Conservation (phyloP, 441 rosid species). For the Pelargonium fulgidum region DNA sequence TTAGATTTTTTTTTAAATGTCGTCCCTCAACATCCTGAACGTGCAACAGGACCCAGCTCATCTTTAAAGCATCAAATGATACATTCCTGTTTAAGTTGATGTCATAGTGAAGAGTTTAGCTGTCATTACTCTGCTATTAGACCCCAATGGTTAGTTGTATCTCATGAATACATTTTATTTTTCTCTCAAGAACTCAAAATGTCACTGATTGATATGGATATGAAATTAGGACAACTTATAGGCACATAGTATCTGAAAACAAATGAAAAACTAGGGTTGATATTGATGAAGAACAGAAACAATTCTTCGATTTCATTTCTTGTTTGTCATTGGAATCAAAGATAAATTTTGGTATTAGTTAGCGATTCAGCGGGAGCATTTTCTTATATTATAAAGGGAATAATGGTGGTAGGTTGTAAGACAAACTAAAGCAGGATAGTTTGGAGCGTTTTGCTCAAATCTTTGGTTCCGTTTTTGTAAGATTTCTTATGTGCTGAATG, state of each 20-base stretch:
- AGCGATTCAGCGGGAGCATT: not conserved
- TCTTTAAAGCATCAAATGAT: not conserved
- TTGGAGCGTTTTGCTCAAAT: not conserved
- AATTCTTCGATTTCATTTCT: too few relatives aligned
- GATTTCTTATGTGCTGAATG: too few relatives aligned
- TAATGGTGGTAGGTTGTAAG: not conserved
- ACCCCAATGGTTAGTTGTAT: too few relatives aligned
- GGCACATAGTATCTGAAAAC: too few relatives aligned
- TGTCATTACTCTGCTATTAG: too few relatives aligned
- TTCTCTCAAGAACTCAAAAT: too few relatives aligned
- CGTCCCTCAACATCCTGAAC: not conserved
- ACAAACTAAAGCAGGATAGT: not conserved
- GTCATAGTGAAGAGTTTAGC: not conserved
- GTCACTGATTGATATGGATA: too few relatives aligned
- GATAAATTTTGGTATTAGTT: not conserved
- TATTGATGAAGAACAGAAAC: too few relatives aligned
- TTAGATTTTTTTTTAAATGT: slow-evolving; percentile 10
- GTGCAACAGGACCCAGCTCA: not conserved
- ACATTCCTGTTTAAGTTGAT: not conserved
- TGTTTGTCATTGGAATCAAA: not conserved
- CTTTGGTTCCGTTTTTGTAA: not conserved
- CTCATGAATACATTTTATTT: too few relatives aligned
- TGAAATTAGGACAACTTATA: too few relatives aligned
- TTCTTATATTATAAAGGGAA: not conserved
- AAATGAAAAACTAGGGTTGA: too few relatives aligned